Evolutionary conservation across 345 rosid species (phyloP), one percentile per base, ranked within the genome.

Genomic region (Gossypium ekmanianum): DNA sequence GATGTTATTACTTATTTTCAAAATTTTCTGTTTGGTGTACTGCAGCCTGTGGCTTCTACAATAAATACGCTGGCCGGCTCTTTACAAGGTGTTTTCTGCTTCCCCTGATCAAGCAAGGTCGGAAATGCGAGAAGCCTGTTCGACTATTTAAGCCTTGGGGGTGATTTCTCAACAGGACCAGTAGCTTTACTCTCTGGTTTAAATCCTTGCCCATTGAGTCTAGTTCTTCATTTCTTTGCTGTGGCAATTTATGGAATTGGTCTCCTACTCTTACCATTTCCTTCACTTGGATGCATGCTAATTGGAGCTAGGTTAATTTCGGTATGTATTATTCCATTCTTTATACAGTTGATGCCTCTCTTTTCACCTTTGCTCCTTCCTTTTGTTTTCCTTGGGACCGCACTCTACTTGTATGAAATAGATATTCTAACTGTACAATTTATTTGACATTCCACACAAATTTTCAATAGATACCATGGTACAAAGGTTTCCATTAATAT

Each of bases 131-230:
- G 66, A 83, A 80, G 88, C 90, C 71, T 85, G 88, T 51, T 85
- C 10, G 90, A 87, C 72, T 87, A 87, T 56, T 74, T 87, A 61
- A 83, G 88, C 80, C 87, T 87, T 4, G 90, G 88, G 55, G 90
- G 90, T 24, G 68, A 75, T 24, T 85, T 59, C 18, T 85, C 90
- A 13, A 70, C 81, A 0, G 88, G 88, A 74, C 88, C 90, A 1
- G 81, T 85, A 11, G 80, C 88, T 75, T 66, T 87, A 74, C 88
- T 87, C 24, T 83, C 90, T 1, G 90, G 90, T 77, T 76, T 87
- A 76, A 85, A 87, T 74, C 87, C 87, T 12, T 59, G 82, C 12
- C 90, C 88, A 1, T 69, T 85, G 75, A 83, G 84, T 44, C 80
- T 87, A 20, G 87, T 85, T 74, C 83, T 80, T 58, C 87, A 87